Evolutionary conservation across 1,139 yeast species (phyloP).

Genomic region (Blastobotrys arbuscula): DNA sequence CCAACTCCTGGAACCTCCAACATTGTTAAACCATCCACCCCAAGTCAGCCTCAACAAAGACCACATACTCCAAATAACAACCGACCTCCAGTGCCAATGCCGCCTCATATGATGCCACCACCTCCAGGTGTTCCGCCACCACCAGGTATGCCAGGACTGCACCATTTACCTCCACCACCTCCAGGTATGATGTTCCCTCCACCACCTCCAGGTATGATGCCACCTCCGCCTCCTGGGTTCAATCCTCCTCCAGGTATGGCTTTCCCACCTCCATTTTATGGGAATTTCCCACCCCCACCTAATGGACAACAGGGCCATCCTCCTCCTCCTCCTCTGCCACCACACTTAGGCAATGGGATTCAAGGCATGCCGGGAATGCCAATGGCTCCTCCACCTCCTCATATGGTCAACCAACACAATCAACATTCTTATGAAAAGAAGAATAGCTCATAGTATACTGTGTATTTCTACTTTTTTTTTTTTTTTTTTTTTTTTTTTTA

Average conservation of each 20-base stretch:
- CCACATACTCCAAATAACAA: constrained; percentile 1
- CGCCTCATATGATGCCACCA: constrained; percentile 20
- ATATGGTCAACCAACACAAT: constrained; percentile 2
- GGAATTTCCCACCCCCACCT: not conserved
- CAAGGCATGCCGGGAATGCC: constrained; percentile 1
- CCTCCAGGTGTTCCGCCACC: constrained; percentile 19
- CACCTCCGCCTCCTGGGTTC: constrained; percentile 10
- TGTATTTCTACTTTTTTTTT: not conserved
- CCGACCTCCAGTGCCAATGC: constrained; percentile 12
- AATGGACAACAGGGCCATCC: constrained; percentile 1
- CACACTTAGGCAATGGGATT: too few species aligned
- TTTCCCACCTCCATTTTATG: not conserved
- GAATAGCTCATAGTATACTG: not conserved
- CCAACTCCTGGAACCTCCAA: constrained; percentile 12
- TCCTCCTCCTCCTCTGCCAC: not conserved
- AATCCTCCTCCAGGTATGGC: not conserved
- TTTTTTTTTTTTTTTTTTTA: not conserved
- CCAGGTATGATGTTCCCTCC: constrained; percentile 20
- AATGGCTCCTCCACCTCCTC: constrained; percentile 11
- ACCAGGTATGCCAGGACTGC: constrained; percentile 18
- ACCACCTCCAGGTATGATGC: constrained; percentile 10
- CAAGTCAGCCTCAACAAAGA: not conserved
- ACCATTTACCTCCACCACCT: constrained; percentile 19
- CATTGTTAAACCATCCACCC: constrained; percentile 8
- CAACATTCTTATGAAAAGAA: not conserved